Evolutionary conservation across 2,329 filamentous ascomycete species (phyloP), one percentile per base, ranked within the genome.

Genomic region (Cladorrhinum sp.): DNA sequence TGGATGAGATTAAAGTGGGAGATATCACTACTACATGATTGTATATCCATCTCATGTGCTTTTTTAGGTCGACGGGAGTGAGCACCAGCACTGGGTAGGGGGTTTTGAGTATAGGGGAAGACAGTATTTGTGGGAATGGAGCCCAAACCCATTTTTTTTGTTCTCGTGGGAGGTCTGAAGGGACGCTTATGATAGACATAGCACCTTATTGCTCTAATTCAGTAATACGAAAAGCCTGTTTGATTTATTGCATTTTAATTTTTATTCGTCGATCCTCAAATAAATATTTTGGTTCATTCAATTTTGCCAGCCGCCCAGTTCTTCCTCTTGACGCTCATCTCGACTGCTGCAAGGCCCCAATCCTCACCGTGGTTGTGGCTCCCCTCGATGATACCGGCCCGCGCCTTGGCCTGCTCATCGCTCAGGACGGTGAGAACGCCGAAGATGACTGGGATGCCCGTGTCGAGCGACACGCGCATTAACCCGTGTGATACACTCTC

Each of bases 361-460:
- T 98, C 93, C 78, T 95, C 89, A 25, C 95, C 95, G 77, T 99
- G 93, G 77, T 98, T 98, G 74, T 98, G 95, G 67, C 85, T 80
- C 24, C 80, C 81, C 23, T 66, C 62, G n/a, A 78, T 76, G 60
- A 97, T 77, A 1, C 95, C 95, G 16, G 95, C 93, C 65, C 95
- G 85, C 58, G 89, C 87, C 75, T 89, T 79, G 12, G 92, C 95
- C 77, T 99, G 95, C 70, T 93, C 88, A 72, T 98, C 93, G 58
- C 77, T 90, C 69, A 99, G 78, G 55, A 98, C 87, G 22, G 95
- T 99, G 75, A 99, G 79, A 68, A 98, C 80, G 13, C 95, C 93
- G 75, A 98, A 96, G 61, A 98, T 85, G 62, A 99, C 89, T 29
- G 95, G 95, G 55, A 96, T 85, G 50, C 91, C 90, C 9, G 86